A percentile compares a stretch with the other conserved stretches of the same genome.
phyloP scores from a whole-genome alignment of 2,329 filamentous ascomycete species.

The Emmonsia crescens region DNA sequence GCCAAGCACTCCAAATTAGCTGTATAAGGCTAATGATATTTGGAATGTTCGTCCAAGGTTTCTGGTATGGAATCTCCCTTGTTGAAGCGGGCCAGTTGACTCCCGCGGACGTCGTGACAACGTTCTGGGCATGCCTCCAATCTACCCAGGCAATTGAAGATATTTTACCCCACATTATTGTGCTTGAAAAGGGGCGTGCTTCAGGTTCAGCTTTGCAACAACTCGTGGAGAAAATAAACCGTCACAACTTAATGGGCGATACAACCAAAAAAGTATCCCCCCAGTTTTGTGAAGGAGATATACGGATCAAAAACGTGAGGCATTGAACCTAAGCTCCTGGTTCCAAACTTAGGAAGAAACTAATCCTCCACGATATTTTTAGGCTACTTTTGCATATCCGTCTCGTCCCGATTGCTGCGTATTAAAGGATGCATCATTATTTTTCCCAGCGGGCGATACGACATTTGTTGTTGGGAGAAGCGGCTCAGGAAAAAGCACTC shows the following conservation, averaged over 20 bases:
- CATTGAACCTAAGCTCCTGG: slow-evolving; percentile 21
- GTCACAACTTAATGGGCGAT: slow-evolving; percentile 15
- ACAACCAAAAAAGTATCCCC: slow-evolving; percentile 24
- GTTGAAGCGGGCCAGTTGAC: slow-evolving; percentile 48
- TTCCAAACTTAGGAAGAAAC: neutral
- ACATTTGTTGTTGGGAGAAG: slow-evolving; percentile 77
- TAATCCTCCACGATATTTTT: slow-evolving; percentile 9
- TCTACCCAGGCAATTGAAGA: slow-evolving; percentile 65
- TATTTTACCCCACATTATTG: slow-evolving; percentile 64
- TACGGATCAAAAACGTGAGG: slow-evolving; percentile 56
- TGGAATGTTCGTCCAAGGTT: slow-evolving; percentile 73
- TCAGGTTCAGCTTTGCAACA: slow-evolving; percentile 55
- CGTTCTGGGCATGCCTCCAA: slow-evolving; percentile 72
- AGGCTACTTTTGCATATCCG: slow-evolving; percentile 79
- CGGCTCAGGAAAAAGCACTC: slow-evolving; percentile 85
- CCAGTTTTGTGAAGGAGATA: slow-evolving; percentile 49
- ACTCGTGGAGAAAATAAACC: slow-evolving; percentile 27
- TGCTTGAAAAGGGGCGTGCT: slow-evolving; percentile 67
- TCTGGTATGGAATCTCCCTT: slow-evolving; percentile 73
- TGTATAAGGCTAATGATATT: slow-evolving; percentile 64
- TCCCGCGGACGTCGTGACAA: slow-evolving; percentile 62
- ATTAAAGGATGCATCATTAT: slow-evolving; percentile 52
- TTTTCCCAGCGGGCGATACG: slow-evolving; percentile 60
- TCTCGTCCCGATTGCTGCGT: slow-evolving; percentile 51
- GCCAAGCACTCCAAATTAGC: slow-evolving; percentile 61